Conservation (phyloP, 495 filamentous ascomycete species). For the Barbatosphaeria neglecta region DNA sequence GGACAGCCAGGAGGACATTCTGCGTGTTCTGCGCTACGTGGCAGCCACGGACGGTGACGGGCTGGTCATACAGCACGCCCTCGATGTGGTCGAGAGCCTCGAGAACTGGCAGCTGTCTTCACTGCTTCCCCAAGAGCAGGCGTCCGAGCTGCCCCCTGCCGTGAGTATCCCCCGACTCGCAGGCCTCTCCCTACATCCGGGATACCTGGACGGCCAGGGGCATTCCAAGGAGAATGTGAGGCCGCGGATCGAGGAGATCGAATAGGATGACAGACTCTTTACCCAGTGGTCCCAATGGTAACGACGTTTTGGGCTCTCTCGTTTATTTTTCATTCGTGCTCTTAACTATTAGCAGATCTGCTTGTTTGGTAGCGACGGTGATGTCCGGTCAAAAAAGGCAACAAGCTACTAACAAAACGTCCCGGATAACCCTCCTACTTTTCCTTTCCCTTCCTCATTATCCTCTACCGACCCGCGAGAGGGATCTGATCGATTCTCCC, state of each 20-base stretch:
- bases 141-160: slow-evolving; percentile 1
- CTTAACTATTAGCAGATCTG: neutral
- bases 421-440: neutral
- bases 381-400: neutral
- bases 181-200: slow-evolving; percentile 28
- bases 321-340: neutral
- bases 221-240: slow-evolving; percentile 2
- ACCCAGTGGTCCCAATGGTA: too few species aligned
- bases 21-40: slow-evolving; percentile 54
- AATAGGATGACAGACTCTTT: too few species aligned
- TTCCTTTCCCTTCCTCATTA: neutral
- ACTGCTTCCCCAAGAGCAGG: slow-evolving; percentile 21
- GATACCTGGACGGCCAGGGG: slow-evolving; percentile 4
- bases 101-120: slow-evolving; percentile 54
- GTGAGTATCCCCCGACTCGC: slow-evolving; percentile 23
- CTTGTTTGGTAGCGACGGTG: neutral
- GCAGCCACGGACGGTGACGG: slow-evolving; percentile 58
- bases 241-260: slow-evolving; percentile 37
- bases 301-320: too few species aligned
- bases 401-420: neutral
- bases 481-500: too few species aligned
- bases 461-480: too few species aligned
- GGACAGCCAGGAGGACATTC: slow-evolving; percentile 48
- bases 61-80: slow-evolving; percentile 61
- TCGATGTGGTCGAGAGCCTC: slow-evolving; percentile 58